phyloP scores from a whole-genome alignment of 2,329 filamentous ascomycete genomes.

The Dactylellina sp. region DNA sequence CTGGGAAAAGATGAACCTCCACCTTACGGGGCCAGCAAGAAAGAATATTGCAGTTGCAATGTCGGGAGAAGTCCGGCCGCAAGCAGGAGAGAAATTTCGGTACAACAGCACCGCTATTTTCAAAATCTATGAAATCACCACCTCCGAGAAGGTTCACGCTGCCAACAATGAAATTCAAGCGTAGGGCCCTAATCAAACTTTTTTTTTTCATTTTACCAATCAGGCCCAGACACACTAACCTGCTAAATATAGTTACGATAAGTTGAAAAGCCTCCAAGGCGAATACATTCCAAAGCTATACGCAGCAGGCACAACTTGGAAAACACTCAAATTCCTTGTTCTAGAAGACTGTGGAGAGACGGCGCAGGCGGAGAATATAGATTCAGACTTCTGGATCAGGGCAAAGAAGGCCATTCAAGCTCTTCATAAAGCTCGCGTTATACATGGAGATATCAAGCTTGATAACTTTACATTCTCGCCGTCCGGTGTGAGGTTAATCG shows the following conservation, averaged over 20 bases:
- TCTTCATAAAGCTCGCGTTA: neutral
- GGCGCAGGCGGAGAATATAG: neutral
- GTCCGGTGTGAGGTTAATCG: neutral
- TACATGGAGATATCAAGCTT: constrained; percentile 16
- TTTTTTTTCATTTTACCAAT: neutral
- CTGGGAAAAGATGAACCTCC: constrained; percentile 17
- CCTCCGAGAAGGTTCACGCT: neutral
- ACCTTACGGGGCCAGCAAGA: neutral
- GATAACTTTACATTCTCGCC: constrained; percentile 12
- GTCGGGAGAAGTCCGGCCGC: constrained; percentile 2
- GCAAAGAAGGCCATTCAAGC: neutral
- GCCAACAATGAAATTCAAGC: constrained; percentile 22
- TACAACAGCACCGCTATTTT: constrained; percentile 3
- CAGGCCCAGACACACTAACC: neutral
- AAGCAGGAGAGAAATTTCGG: neutral
- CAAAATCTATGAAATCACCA: constrained; percentile 32
- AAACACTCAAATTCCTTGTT: constrained; percentile 10
- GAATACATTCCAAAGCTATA: constrained; percentile 29
- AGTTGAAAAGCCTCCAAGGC: neutral
- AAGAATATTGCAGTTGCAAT: constrained; percentile 8
- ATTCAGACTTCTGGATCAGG: neutral
- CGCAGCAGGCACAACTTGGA: constrained; percentile 8
- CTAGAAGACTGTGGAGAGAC: constrained; percentile 29
- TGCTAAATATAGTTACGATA: constrained; percentile 16
- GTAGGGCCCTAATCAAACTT: neutral